Conservation (phyloP, 352 stramenopile genomes). For the Globisporangium nagaii region DNA sequence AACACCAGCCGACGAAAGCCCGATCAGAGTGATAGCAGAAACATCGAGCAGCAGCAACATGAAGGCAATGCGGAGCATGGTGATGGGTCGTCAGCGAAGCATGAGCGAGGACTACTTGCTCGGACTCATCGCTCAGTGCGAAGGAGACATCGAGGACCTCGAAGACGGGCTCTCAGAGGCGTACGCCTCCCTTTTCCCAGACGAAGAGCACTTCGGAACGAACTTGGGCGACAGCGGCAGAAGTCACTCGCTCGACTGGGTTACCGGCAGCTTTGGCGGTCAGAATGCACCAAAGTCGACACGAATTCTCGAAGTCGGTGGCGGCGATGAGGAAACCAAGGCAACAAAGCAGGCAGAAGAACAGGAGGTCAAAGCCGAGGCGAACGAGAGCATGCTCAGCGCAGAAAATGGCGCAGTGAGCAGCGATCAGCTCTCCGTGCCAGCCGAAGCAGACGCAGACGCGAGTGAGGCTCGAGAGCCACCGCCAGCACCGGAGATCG, state of each 20-base stretch:
- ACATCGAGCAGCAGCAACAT: not conserved
- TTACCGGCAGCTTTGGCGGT: not conserved
- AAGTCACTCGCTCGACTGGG: not conserved
- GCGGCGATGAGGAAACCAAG: too few relatives aligned
- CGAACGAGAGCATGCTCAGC: not conserved
- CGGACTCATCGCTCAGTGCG: constrained; percentile 10
- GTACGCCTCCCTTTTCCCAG: constrained; percentile 3
- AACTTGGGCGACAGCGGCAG: not conserved
- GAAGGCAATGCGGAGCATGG: constrained; percentile 1
- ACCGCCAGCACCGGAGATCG: constrained; percentile 4
- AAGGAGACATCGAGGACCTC: constrained; percentile 12
- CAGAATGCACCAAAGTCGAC: not conserved
- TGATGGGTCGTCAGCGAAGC: constrained; percentile 9
- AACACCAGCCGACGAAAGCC: not conserved
- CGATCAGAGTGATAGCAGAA: not conserved
- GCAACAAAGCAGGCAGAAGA: not conserved
- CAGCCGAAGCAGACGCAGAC: not conserved
- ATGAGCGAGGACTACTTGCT: constrained; percentile 14
- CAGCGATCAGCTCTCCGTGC: not conserved
- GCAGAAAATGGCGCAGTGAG: not conserved
- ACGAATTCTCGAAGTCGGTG: not conserved
- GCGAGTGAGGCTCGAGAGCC: not conserved
- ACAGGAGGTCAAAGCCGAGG: too few relatives aligned
- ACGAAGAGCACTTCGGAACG: not conserved
- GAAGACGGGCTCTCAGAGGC: constrained; percentile 13